Percentiles rank a stretch among this genome's conserved stretches.
phyloP scores from a whole-genome alignment of 2,329 filamentous ascomycete genomes.

The Epichloe aotearoae region DNA sequence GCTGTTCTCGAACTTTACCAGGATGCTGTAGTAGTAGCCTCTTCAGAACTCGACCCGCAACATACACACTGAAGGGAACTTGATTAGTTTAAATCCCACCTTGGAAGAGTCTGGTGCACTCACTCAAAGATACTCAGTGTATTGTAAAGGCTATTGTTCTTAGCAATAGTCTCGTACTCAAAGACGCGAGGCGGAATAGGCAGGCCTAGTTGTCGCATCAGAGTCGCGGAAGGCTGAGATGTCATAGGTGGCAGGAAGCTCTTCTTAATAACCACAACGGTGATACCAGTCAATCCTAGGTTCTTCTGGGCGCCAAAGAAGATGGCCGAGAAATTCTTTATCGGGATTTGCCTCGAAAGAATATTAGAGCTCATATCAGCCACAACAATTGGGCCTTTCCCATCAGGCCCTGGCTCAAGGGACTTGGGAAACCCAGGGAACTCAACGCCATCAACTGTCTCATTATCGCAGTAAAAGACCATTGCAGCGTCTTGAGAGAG shows the following conservation, averaged over 20 bases:
- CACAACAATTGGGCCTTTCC: conserved; percentile 62
- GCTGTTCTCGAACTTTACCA: conserved; percentile 62
- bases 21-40: conserved; percentile 53
- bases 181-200: conserved; percentile 68
- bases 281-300: conserved; percentile 72
- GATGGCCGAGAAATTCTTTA: conserved; percentile 68
- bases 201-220: conserved; percentile 64
- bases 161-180: conserved; percentile 71
- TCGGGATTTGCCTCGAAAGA: conserved; percentile 63
- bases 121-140: conserved; percentile 84
- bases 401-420: conserved; percentile 44
- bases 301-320: conserved; percentile 97
- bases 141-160: conserved; percentile 94
- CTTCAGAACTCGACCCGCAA: conserved; percentile 79
- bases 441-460: conserved; percentile 89
- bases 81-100: background rate
- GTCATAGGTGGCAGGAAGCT: conserved; percentile 56
- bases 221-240: conserved; percentile 49
- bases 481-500: conserved; percentile 56
- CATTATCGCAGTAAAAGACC: conserved; percentile 87
- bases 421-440: conserved; percentile 60
- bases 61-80: conserved; percentile 53
- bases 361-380: conserved; percentile 95
- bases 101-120: conserved; percentile 13
- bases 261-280: conserved; percentile 76